phyloP scores from a whole-genome alignment of 805 yeast species.

The Ogataea trehalophila region DNA sequence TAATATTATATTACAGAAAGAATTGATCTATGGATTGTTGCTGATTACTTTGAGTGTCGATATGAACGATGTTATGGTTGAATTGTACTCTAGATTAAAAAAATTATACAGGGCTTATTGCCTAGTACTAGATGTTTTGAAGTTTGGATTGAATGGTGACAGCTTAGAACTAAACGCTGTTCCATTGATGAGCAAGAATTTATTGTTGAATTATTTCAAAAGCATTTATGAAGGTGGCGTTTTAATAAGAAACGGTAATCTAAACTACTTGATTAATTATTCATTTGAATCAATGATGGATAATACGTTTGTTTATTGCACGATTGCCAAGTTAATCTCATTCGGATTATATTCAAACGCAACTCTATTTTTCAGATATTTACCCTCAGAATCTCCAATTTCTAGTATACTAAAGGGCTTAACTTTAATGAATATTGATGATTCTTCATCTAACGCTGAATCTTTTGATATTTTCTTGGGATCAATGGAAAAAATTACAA shows the following conservation, averaged over 20 bases:
- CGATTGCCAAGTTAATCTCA: conserved; percentile 20
- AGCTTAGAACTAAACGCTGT: not conserved
- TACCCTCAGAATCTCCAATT: conserved; percentile 21
- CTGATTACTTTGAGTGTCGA: conserved; percentile 30
- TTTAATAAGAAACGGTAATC: conserved; percentile 17
- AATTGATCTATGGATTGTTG: conserved; percentile 22
- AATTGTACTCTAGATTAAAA: conserved; percentile 17
- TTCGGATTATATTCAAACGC: conserved; percentile 6
- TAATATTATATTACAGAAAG: conserved; percentile 15
- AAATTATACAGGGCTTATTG: conserved; percentile 10
- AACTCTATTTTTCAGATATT: conserved; percentile 12
- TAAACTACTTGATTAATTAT: conserved; percentile 20
- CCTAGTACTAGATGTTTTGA: conserved; percentile 4
- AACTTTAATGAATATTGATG: conserved; percentile 22
- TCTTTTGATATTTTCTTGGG: conserved; percentile 29
- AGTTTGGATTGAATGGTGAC: conserved; percentile 2
- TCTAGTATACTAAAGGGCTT: conserved; percentile 25
- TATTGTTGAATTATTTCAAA: conserved; percentile 10
- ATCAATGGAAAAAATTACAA: conserved; percentile 26
- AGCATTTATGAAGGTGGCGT: conserved; percentile 21
- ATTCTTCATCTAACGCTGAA: conserved; percentile 13
- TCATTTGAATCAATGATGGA: conserved; percentile 12
- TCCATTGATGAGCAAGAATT: conserved; percentile 1
- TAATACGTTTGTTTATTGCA: conserved; percentile 18
- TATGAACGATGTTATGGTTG: conserved; percentile 23